phyloP scores from a whole-genome alignment of 345 rosid species.

The Syzygium jambos region DNA sequence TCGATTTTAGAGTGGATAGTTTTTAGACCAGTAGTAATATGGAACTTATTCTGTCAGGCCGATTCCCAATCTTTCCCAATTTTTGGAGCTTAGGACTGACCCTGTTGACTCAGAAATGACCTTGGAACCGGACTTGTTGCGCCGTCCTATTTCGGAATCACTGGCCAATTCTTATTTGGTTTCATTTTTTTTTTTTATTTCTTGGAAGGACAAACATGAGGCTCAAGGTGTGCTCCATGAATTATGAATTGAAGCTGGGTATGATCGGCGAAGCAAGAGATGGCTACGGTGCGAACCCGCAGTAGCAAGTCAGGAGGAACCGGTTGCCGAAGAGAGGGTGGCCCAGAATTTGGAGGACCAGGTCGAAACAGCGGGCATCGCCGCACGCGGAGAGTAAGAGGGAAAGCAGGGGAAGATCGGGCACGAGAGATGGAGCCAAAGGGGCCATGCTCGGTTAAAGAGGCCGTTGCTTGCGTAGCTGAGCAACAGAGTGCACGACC shows the following conservation, averaged over 20 bases:
- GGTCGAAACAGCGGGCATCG: slow-evolving; percentile 22
- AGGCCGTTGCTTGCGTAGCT: slow-evolving; percentile 40
- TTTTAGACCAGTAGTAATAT: too few species aligned
- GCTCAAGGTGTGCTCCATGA: slow-evolving; percentile 49
- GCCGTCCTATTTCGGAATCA: too few species aligned
- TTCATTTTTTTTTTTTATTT: too few species aligned
- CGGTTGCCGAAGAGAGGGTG: slow-evolving; percentile 27
- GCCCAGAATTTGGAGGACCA: slow-evolving; percentile 28
- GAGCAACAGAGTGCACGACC: slow-evolving; percentile 36
- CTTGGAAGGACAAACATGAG: slow-evolving; percentile 6
- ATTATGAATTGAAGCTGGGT: slow-evolving; percentile 28
- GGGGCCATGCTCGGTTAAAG: slow-evolving; percentile 23
- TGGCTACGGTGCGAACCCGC: slow-evolving; percentile 31
- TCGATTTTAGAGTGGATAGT: too few species aligned
- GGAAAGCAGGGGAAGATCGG: slow-evolving; percentile 24
- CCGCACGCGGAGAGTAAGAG: slow-evolving; percentile 42
- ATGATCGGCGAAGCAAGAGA: slow-evolving; percentile 51
- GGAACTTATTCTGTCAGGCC: too few species aligned
- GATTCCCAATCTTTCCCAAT: too few species aligned
- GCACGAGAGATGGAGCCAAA: slow-evolving; percentile 43
- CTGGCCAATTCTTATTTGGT: too few species aligned
- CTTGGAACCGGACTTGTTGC: too few species aligned
- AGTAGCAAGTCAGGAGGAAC: slow-evolving; percentile 11
- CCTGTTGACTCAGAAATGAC: too few species aligned
- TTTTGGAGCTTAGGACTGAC: too few species aligned